Conservation (phyloP, 805 yeast genomes). For the Candida tammaniensis region DNA sequence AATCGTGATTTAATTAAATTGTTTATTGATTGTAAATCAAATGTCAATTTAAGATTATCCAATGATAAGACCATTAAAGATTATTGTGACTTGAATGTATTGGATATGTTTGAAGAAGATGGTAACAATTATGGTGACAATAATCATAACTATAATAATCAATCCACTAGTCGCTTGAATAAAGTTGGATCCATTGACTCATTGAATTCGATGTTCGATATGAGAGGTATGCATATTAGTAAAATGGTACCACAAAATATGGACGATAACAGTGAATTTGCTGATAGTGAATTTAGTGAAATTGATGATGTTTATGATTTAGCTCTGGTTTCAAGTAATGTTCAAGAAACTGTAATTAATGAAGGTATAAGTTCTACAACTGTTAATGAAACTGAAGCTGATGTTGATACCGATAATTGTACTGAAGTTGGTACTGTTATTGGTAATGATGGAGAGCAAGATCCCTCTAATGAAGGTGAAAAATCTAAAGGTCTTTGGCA, state of each 20-base stretch:
- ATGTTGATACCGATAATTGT: constrained; percentile 10
- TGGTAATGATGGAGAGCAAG: too few relatives aligned
- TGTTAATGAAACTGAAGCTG: too few relatives aligned
- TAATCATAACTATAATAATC: constrained; percentile 11
- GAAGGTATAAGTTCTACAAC: constrained; percentile 10
- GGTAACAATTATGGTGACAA: constrained; percentile 16
- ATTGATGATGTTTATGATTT: constrained; percentile 15
- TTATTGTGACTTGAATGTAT: constrained; percentile 44
- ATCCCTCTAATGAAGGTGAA: constrained; percentile 7
- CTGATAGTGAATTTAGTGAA: constrained; percentile 24
- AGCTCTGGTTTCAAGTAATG: not conserved
- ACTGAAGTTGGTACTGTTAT: constrained; percentile 10
- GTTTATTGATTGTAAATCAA: constrained; percentile 64
- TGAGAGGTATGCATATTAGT: constrained; percentile 40
- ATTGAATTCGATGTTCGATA: constrained; percentile 37
- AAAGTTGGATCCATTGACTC: constrained; percentile 38
- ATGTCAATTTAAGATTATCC: constrained; percentile 47
- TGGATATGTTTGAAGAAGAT: constrained; percentile 36
- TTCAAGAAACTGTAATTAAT: constrained; percentile 10
- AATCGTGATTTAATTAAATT: constrained; percentile 62
- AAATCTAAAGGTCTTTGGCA: constrained; percentile 35
- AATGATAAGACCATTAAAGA: constrained; percentile 45
- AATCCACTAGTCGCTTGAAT: too few relatives aligned
- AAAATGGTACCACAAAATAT: constrained; percentile 29
- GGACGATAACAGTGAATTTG: constrained; percentile 30